Evolutionary conservation across 352 stramenopile genomes (phyloP), one percentile per base, ranked within the genome.

Genomic region (Phytophthora kernoviae): DNA sequence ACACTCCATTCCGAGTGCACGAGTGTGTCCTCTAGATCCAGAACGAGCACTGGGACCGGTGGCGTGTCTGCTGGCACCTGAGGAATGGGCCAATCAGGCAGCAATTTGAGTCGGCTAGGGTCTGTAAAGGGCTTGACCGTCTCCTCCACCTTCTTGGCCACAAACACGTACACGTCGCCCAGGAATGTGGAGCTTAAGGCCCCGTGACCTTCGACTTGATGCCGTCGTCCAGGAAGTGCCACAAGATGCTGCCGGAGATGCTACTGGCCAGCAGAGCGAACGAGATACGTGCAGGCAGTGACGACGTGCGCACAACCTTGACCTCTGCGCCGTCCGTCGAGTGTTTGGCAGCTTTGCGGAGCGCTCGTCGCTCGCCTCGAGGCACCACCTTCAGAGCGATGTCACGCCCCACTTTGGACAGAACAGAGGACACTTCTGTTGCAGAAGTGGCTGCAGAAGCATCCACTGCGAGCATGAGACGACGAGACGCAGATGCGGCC

Each of bases 1-100:
- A 96, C 84, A 65, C 79, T 92, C 87, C 84, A 96, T 55, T 96
- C 87, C 9, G 87, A 96, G 53, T 96, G 87, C 66, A 96, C 81
- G 17, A 96, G 71, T 18, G 86, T 93, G 58, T 96, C 87, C 74
- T 96, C 87, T 1, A 96, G 69, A 11, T 91, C 87, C n/a, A 96
- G 57, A 21, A 96, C 84, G 9, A 96, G 73, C 65, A 93, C 84
- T 0, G 87, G 87, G 17, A 93, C 81, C 8, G 82, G 86, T 17
- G 86, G 86, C 40, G 82, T 93, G 45, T 87, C 73, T 27, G 85
- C 73, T 12, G 84, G 86, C 45, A 95, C 80, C 55, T 90, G 75
- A 24, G 80, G 83, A 34, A 95, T 91, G 26, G 86, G 86, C 86
- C 86, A 95, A 58, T 95, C 85, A n/a, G 87, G 87, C 58, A 96